Conservation (phyloP, 768 basidiomycete species). For the Amanita rubescens region DNA sequence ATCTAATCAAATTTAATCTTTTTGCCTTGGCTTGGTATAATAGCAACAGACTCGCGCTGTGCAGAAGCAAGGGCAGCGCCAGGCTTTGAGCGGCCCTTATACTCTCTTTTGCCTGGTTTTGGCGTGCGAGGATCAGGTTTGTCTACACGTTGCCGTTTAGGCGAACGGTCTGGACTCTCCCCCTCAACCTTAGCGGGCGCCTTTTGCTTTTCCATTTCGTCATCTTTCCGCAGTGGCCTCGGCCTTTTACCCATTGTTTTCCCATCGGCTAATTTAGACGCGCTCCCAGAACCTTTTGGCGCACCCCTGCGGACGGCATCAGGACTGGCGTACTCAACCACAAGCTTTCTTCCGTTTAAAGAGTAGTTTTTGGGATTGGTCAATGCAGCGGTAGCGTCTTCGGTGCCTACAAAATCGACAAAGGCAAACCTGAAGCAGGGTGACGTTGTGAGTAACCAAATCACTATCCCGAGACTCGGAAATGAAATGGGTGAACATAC, state of each 20-base stretch:
- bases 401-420: slow-evolving; percentile 77
- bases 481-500: slow-evolving; percentile 40
- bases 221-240: background rate
- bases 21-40: slow-evolving; percentile 59
- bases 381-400: slow-evolving; percentile 76
- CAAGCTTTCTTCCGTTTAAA: slow-evolving; percentile 76
- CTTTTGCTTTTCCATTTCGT: background rate
- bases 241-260: background rate
- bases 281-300: slow-evolving; percentile 20
- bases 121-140: background rate
- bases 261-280: background rate
- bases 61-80: slow-evolving; percentile 78
- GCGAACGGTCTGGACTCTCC: background rate
- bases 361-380: slow-evolving; percentile 80
- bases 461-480: too few species aligned
- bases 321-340: slow-evolving; percentile 83
- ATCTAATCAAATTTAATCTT: slow-evolving; percentile 59
- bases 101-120: background rate
- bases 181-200: background rate
- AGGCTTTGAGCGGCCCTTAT: slow-evolving; percentile 25
- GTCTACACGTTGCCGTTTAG: slow-evolving; percentile 1
- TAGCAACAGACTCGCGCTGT: slow-evolving; percentile 68
- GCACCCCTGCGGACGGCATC: slow-evolving; percentile 87
- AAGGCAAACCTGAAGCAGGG: slow-evolving; percentile 71
- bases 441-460: background rate